These are phyloP conservation scores for Tricholoma matsutake DNA, from an alignment of 768 basidiomycete species.

Conservation along the genomic window DNA sequence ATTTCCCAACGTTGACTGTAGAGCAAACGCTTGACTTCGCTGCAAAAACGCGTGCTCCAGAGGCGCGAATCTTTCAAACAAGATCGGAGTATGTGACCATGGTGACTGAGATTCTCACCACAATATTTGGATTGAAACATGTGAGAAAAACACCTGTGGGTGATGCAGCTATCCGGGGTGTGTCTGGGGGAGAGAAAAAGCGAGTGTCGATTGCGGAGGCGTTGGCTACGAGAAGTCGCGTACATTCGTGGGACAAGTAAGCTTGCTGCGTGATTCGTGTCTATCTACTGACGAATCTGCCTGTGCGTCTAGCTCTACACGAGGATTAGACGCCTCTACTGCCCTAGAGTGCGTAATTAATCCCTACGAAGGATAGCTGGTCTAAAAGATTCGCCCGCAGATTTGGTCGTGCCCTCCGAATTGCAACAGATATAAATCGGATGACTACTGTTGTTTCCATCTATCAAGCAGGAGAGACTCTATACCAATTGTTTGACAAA, in stretches of 20 bases:
- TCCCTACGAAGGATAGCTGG: no score
- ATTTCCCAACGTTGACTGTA: slow-evolving; percentile 83
- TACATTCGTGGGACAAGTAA: slow-evolving; percentile 79
- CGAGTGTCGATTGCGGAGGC: slow-evolving; percentile 73
- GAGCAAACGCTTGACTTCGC: slow-evolving; percentile 73
- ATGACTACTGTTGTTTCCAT: slow-evolving; percentile 72
- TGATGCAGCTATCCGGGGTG: slow-evolving; percentile 66
- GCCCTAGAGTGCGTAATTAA: slow-evolving; percentile 48
- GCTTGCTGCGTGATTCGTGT: slow-evolving; percentile 6
- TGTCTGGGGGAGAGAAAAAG: slow-evolving; percentile 78
- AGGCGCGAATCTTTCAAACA: slow-evolving; percentile 41
- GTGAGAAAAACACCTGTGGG: slow-evolving; percentile 72
- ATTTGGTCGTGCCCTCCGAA: slow-evolving; percentile 58
- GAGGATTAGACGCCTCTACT: slow-evolving; percentile 65
- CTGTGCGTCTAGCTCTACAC: slow-evolving; percentile 49
- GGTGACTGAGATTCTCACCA: slow-evolving; percentile 54
- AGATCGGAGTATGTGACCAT: slow-evolving; percentile 42
- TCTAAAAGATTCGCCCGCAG: not conserved
- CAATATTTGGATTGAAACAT: slow-evolving; percentile 75
- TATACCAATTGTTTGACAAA: slow-evolving; percentile 66
- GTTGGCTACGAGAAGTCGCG: slow-evolving; percentile 53
- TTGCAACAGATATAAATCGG: slow-evolving; percentile 54
- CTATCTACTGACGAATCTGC: not conserved
- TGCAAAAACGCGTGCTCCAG: slow-evolving; percentile 65
- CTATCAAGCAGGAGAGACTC: slow-evolving; percentile 77